phyloP scores from a whole-genome alignment of 257 asterid species.

The Nyctanthes arbortristis region DNA sequence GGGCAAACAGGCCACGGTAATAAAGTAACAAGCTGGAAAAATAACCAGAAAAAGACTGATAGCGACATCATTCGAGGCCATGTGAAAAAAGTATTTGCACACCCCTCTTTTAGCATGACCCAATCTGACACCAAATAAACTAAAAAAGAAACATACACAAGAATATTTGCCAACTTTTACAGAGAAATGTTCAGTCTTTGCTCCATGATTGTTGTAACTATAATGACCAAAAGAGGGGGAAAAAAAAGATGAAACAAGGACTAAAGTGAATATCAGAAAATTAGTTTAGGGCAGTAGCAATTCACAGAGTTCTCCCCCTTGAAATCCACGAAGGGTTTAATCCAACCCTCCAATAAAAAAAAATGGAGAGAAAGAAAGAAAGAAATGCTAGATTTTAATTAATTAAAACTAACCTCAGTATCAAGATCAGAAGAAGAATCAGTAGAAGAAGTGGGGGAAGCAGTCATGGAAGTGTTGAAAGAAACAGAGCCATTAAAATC shows the following conservation, averaged over 20 bases:
- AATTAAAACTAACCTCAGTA: slow-evolving; percentile 33
- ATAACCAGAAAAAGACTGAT: slow-evolving; percentile 31
- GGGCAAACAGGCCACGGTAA: too few species aligned
- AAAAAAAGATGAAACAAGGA: slow-evolving; percentile 6
- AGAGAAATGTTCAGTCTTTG: slow-evolving; percentile 26
- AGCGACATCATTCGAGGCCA: slow-evolving; percentile 45
- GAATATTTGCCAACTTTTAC: slow-evolving; percentile 26
- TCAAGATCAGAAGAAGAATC: slow-evolving; percentile 52
- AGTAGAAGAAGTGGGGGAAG: slow-evolving; percentile 39
- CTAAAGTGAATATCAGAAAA: background rate
- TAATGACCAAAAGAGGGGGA: slow-evolving; percentile 15
- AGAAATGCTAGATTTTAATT: background rate
- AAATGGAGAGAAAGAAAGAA: background rate
- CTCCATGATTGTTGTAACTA: too few species aligned
- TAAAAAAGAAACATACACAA: slow-evolving; percentile 32
- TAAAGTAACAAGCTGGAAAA: slow-evolving; percentile 24
- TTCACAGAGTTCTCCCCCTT: background rate
- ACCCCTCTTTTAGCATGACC: slow-evolving; percentile 24
- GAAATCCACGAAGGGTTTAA: background rate
- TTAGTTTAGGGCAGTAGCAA: background rate
- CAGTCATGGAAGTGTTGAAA: slow-evolving; percentile 46
- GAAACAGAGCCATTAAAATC: slow-evolving; percentile 41
- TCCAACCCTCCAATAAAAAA: background rate
- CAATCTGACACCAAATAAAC: slow-evolving; percentile 35
- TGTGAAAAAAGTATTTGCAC: slow-evolving; percentile 48